phyloP scores from a whole-genome alignment of 352 stramenopile genomes.

The Thraustochytrium sp. region DNA sequence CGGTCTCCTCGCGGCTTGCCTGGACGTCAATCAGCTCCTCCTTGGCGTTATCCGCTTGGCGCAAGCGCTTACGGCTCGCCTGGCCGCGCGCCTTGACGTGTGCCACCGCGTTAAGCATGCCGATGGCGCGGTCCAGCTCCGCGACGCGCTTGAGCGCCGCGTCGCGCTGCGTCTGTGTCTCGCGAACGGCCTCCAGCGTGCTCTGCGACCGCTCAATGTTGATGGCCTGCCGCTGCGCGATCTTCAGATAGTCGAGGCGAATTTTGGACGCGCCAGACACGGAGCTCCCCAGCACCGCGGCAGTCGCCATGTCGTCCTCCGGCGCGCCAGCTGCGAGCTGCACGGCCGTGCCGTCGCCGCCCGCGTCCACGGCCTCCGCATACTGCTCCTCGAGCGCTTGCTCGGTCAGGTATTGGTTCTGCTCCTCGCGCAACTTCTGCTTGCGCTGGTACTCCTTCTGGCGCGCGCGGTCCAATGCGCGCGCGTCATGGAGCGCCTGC shows the following conservation, averaged over 20 bases:
- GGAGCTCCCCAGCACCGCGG: constrained; percentile 3
- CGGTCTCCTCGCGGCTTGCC: background rate
- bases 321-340: background rate
- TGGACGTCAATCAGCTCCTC: background rate
- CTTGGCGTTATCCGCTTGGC: background rate
- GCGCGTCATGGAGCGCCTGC: background rate
- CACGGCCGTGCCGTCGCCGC: too few relatives aligned
- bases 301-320: background rate
- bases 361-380: background rate
- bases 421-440: background rate
- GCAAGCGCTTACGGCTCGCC: background rate
- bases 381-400: background rate
- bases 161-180: background rate
- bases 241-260: constrained; percentile 16
- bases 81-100: background rate
- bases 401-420: background rate
- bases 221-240: constrained; percentile 14
- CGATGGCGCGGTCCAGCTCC: background rate
- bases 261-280: constrained; percentile 32
- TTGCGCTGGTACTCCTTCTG: background rate
- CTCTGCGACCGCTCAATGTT: background rate
- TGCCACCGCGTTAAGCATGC: background rate
- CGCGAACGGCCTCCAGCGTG: background rate
- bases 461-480: background rate
- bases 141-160: background rate